phyloP scores from a whole-genome alignment of 2,329 filamentous ascomycete species.

The Diplodia mutila region DNA sequence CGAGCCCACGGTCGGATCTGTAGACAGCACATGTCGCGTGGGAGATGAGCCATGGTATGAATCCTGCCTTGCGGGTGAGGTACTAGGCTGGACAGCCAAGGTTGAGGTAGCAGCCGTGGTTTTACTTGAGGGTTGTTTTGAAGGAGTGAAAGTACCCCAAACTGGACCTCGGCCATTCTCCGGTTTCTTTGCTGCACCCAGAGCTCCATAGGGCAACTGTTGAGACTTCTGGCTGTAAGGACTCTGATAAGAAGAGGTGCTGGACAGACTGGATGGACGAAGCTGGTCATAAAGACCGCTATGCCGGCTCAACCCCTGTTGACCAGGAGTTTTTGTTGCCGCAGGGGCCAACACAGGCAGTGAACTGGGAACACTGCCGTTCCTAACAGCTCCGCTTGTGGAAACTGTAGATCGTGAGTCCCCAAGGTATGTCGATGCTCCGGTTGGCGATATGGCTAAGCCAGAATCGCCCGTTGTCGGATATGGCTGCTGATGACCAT shows the following conservation, averaged over 20 bases:
- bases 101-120: not conserved
- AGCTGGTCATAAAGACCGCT: not conserved
- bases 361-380: not conserved
- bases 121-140: not conserved
- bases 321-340: not conserved
- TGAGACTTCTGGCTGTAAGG: not conserved
- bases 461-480: not conserved
- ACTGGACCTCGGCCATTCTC: not conserved
- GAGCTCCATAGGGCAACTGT: not conserved
- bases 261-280: too few relatives aligned
- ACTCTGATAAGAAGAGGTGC: not conserved
- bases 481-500: not conserved
- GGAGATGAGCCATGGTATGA: not conserved
- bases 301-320: not conserved
- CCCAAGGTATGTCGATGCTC: not conserved
- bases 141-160: conserved; percentile 9
- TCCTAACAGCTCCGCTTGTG: not conserved
- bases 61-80: not conserved
- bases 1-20: not conserved
- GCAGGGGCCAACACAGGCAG: not conserved
- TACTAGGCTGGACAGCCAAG: not conserved
- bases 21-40: not conserved
- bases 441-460: not conserved
- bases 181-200: not conserved
- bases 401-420: not conserved